phyloP scores from a whole-genome alignment of 768 basidiomycete species.

The Brasilioporus rufonigricans region DNA sequence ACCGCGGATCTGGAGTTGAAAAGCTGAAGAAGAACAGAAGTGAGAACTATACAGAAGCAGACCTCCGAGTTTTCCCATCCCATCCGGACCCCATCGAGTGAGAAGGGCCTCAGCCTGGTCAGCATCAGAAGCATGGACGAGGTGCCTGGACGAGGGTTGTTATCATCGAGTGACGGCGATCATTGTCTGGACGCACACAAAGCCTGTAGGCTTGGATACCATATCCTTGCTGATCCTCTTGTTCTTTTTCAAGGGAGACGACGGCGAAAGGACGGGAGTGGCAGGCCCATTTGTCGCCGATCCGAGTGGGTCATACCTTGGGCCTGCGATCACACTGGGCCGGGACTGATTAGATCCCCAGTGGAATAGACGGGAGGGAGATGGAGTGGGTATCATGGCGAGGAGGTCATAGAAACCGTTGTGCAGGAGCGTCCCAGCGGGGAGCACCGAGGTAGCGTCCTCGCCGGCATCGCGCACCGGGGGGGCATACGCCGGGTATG shows the following conservation, averaged over 20 bases:
- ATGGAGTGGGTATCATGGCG: slow-evolving; percentile 69
- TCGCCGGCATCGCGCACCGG: slow-evolving; percentile 1
- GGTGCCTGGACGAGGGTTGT: slow-evolving; percentile 54
- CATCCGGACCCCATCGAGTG: slow-evolving; percentile 85
- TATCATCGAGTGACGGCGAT: slow-evolving; percentile 13
- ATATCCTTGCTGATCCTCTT: slow-evolving; percentile 83
- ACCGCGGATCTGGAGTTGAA: slow-evolving; percentile 66
- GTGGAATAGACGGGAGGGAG: slow-evolving; percentile 58
- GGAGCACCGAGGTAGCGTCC: slow-evolving; percentile 45
- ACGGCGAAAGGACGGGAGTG: slow-evolving; percentile 28
- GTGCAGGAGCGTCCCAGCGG: slow-evolving; percentile 74
- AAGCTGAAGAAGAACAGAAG: slow-evolving; percentile 24
- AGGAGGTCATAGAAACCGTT: slow-evolving; percentile 90
- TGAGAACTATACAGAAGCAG: slow-evolving; percentile 26
- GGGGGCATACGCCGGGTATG: not conserved
- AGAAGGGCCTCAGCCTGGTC: slow-evolving; percentile 87
- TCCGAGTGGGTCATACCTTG: slow-evolving; percentile 62
- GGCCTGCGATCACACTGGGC: slow-evolving; percentile 43
- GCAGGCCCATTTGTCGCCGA: not conserved
- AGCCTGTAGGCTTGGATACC: slow-evolving; percentile 80
- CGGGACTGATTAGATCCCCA: slow-evolving; percentile 45
- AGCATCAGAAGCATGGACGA: slow-evolving; percentile 88
- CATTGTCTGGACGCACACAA: slow-evolving; percentile 60
- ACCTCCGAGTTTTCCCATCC: slow-evolving; percentile 87
- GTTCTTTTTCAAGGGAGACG: slow-evolving; percentile 46